phyloP scores from a whole-genome alignment of 164 flowering plant species.

The Berberis vulgaris region DNA sequence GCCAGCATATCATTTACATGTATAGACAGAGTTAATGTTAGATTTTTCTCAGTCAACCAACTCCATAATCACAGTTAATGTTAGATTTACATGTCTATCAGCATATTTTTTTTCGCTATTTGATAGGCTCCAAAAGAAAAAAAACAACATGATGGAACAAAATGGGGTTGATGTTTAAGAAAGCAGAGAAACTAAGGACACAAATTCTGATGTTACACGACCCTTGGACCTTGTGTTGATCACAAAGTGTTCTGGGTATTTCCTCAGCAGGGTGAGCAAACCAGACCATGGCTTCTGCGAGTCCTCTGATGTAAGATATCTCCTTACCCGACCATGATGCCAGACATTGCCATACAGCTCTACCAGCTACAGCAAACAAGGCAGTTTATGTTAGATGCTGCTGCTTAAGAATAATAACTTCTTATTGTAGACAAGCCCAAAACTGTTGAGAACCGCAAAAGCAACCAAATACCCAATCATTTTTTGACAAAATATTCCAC shows the following conservation, averaged over 20 bases:
- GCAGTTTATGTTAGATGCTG: background rate
- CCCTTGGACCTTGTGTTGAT: slow-evolving; percentile 95
- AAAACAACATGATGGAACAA: too few relatives aligned
- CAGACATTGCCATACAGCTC: slow-evolving; percentile 64
- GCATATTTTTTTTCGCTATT: too few relatives aligned
- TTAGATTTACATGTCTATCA: too few relatives aligned
- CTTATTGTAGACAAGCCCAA: too few relatives aligned
- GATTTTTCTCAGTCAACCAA: too few relatives aligned
- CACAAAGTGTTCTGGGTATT: slow-evolving; percentile 96
- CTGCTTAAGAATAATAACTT: too few relatives aligned
- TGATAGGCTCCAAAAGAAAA: too few relatives aligned
- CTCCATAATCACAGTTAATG: too few relatives aligned
- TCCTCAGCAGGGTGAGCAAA: slow-evolving; percentile 78
- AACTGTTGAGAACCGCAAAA: too few relatives aligned
- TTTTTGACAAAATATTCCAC: background rate
- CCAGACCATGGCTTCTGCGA: slow-evolving; percentile 94
- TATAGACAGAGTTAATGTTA: too few relatives aligned
- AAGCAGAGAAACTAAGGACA: slow-evolving; percentile 81
- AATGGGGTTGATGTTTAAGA: slow-evolving; percentile 26
- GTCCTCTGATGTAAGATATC: slow-evolving; percentile 82
- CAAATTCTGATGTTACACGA: slow-evolving; percentile 74
- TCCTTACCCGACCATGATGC: slow-evolving; percentile 94
- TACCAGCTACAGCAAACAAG: slow-evolving; percentile 42
- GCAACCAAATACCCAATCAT: background rate
- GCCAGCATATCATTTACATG: too few relatives aligned